These are phyloP conservation scores for Termitomyces bulborhizus DNA, from an alignment of 768 basidiomycete species.

Conservation along the genomic window DNA sequence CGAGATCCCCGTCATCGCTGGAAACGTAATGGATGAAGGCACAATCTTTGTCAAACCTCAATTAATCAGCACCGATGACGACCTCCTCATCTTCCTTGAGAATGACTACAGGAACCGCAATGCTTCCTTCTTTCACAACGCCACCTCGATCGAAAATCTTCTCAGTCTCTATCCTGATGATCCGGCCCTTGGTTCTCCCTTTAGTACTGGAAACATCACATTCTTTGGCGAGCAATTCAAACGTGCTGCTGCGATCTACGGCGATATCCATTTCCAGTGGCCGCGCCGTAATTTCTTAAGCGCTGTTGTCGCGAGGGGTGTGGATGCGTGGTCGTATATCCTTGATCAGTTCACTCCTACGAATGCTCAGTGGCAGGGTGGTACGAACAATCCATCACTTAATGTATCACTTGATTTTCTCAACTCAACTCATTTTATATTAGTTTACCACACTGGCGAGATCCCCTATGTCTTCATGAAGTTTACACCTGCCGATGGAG, in stretches of 20 bases:
- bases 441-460: conserved; percentile 15
- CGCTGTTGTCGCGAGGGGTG: conserved; percentile 4
- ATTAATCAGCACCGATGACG: conserved; percentile 9
- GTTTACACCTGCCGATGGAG: conserved; percentile 9
- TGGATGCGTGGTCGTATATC: conserved; percentile 13
- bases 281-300: conserved; percentile 14
- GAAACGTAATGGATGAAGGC: conserved; percentile 16
- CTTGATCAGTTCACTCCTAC: conserved; percentile 10
- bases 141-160: conserved; percentile 15
- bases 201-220: conserved; percentile 32
- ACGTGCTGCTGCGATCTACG: conserved; percentile 15
- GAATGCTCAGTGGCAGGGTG: conserved; percentile 14
- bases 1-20: conserved; percentile 15
- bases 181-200: conserved; percentile 36
- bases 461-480: conserved; percentile 17
- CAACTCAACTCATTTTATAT: neutral
- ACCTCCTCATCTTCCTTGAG: conserved; percentile 15
- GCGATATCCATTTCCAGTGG: conserved; percentile 17
- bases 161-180: conserved; percentile 33
- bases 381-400: neutral
- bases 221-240: conserved; percentile 22
- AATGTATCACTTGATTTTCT: neutral
- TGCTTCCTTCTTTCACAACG: conserved; percentile 14
- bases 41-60: conserved; percentile 17
- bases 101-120: conserved; percentile 16